Base-by-base conservation (phyloP, 805 yeast species). In the Saccharomycopsis sp. region DNA sequence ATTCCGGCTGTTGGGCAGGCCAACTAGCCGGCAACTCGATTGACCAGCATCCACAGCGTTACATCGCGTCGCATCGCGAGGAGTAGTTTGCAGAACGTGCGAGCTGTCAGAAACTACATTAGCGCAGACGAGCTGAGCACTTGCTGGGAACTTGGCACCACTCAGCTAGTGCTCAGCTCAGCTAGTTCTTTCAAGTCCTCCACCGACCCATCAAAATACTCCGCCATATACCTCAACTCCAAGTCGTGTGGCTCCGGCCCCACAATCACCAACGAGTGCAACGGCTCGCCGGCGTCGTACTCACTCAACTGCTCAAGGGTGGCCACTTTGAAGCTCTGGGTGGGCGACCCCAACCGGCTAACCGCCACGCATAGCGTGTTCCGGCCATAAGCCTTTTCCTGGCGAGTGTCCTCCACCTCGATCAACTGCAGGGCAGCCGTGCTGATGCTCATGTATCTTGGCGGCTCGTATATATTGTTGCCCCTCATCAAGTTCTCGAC, bases 241-340 rank as follows among this genome's bases (percentile, higher is more conserved):
- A 89, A 70, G 48, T 89, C 97, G 55, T 89, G 98, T 18, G 87
- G 88, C 63, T 80, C 89, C 71, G 94, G 75, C 18, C 98, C 98
- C 40, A 89, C 68, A 63, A 89, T 78, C 37, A 89, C 77, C 53
- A 89, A 71, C 7, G 97, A 85, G 59, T 89, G 98, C 52, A 89
- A 66, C 21, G 98, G 98, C 54, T 78, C 95, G 33, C 98, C 98
- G 9, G 94, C 75, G 50, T 88, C 96, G 55, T 84, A 87, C 36
- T 75, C 73, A 5, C 84, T 71, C 57, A 89, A 65, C 53, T 89
- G 84, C 49, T 71, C 60, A 46, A 89, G 69, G 13, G 95, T 81
- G 3, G 80, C 97, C 5, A 96, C 89, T 53, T 80, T 78, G 64
- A 89, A 83, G 5, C 62, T 58, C 63, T 89, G 98, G 4, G 67